These are phyloP conservation scores for Vararia minispora DNA, from an alignment of 768 basidiomycete genomes.

Conservation along the genomic window DNA sequence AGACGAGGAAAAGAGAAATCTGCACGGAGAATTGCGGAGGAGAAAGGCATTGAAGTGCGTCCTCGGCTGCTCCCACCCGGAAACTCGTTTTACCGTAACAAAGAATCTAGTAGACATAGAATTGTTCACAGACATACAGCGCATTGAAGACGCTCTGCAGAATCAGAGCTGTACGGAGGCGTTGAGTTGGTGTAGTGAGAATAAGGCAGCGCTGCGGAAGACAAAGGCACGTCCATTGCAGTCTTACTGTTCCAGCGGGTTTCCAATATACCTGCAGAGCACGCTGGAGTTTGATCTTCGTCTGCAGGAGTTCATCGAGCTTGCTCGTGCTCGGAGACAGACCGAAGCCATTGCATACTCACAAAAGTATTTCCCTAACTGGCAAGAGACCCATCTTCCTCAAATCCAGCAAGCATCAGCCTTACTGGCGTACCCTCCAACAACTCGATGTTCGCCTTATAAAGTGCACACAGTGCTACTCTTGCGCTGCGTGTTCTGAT, in stretches of 20 bases:
- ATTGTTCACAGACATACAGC: conserved; percentile 78
- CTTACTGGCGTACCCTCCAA: conserved; percentile 63
- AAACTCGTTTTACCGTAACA: conserved; percentile 9
- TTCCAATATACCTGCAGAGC: conserved; percentile 40
- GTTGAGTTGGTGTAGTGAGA: conserved; percentile 92
- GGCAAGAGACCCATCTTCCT: conserved; percentile 70
- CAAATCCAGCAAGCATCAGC: conserved; percentile 73
- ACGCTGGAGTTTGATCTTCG: conserved; percentile 94
- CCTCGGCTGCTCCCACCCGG: neutral
- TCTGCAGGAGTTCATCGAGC: conserved; percentile 93
- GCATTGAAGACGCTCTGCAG: conserved; percentile 74
- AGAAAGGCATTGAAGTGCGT: conserved; percentile 70
- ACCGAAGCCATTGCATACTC: conserved; percentile 77
- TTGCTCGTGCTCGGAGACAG: conserved; percentile 55
- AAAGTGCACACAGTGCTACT: conserved; percentile 21
- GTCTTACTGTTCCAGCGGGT: conserved; percentile 3
- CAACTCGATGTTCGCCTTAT: conserved; percentile 68
- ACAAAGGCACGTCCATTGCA: conserved; percentile 46
- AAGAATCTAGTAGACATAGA: conserved; percentile 87
- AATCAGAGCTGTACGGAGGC: conserved; percentile 80
- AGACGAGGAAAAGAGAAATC: conserved; percentile 69
- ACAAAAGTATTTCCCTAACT: conserved; percentile 66
- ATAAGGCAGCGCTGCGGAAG: conserved; percentile 86
- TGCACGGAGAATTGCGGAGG: conserved; percentile 64
- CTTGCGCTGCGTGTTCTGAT: neutral